A percentile compares a stretch with the other conserved stretches of the same genome.
These are phyloP conservation scores for Camelina laxa DNA, from an alignment of 345 rosid genomes.

Conservation along the genomic window DNA sequence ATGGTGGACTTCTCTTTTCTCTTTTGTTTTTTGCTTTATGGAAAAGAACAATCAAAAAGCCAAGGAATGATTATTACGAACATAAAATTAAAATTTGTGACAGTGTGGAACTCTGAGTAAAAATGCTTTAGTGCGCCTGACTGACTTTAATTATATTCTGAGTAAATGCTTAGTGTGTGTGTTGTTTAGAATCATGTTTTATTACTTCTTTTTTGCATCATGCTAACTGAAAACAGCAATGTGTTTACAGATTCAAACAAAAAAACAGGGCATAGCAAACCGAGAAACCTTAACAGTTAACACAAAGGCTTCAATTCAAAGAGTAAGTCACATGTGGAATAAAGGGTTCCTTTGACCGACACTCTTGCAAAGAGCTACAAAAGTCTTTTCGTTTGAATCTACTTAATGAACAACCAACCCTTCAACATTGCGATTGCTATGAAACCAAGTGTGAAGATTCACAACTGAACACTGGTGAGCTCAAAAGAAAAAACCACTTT, in stretches of 20 bases:
- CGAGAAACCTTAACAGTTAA: conserved; percentile 1
- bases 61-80: conserved; percentile 17
- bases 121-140: conserved; percentile 28
- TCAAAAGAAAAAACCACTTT: conserved; percentile 11
- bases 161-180: neutral
- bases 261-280: neutral
- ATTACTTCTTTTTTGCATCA: too few relatives aligned
- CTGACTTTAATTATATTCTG: conserved; percentile 6
- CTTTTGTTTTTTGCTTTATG: conserved; percentile 25
- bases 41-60: conserved; percentile 33
- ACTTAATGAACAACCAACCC: conserved; percentile 5
- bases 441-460: conserved; percentile 13
- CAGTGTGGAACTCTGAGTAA: conserved; percentile 17
- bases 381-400: neutral
- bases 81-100: neutral
- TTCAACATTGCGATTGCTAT: conserved; percentile 12
- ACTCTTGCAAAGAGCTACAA: neutral
- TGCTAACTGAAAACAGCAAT: conserved; percentile 1
- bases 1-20: conserved; percentile 38
- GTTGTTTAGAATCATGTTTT: neutral
- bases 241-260: conserved; percentile 8
- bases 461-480: conserved; percentile 15
- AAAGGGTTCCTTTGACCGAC: conserved; percentile 13
- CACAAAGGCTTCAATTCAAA: neutral
- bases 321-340: neutral